These are phyloP conservation scores for Penicillium arizonense DNA, from an alignment of 495 filamentous ascomycete species.

Conservation along the genomic window DNA sequence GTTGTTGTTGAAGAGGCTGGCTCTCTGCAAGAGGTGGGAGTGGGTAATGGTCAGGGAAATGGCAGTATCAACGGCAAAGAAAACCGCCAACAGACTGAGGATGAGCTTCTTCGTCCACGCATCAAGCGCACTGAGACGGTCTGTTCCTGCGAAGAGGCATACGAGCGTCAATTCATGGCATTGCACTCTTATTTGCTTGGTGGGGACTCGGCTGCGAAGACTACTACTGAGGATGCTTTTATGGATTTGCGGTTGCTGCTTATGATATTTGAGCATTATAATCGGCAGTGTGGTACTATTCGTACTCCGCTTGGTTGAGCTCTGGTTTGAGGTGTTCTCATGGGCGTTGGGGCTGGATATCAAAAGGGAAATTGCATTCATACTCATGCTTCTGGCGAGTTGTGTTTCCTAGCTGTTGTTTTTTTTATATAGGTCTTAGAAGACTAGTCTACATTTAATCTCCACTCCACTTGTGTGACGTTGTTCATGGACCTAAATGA, in stretches of 20 bases:
- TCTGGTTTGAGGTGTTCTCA: neutral
- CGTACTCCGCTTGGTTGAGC: conserved; percentile 38
- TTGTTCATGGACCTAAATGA: no score
- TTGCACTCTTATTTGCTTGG: conserved; percentile 45
- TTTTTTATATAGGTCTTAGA: no score
- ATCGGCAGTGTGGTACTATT: conserved; percentile 43
- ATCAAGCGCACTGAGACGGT: conserved; percentile 33
- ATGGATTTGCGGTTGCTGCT: conserved; percentile 43
- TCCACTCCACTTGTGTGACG: no score
- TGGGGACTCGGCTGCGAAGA: conserved; percentile 42
- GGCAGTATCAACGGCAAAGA: neutral
- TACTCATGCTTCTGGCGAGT: no score
- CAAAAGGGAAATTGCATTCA: no score
- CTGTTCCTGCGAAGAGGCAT: conserved; percentile 52
- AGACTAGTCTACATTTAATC: no score
- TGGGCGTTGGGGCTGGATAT: no score
- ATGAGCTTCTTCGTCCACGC: conserved; percentile 2
- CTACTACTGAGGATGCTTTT: conserved; percentile 46
- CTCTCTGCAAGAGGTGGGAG: conserved; percentile 30
- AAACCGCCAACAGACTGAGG: neutral
- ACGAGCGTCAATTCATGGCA: conserved; percentile 47
- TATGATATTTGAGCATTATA: conserved; percentile 41
- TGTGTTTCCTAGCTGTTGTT: no score
- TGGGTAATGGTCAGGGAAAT: neutral
- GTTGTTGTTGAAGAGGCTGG: conserved; percentile 49